These are phyloP conservation scores for Saksenaea vasiformis DNA, from an alignment of 371 early-diverging fungal genomes.

Conservation along the genomic window DNA sequence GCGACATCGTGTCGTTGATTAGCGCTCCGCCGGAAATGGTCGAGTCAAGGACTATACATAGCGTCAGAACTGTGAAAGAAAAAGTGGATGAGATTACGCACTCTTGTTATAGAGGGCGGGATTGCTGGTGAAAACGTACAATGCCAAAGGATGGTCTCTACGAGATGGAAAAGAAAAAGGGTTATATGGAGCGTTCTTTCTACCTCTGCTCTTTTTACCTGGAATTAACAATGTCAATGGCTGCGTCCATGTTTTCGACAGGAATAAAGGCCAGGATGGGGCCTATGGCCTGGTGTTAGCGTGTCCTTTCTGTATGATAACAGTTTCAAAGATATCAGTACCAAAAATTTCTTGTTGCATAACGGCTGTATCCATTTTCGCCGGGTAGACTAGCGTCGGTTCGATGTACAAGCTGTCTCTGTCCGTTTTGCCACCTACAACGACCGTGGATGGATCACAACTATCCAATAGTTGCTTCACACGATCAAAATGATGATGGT, in stretches of 20 bases:
- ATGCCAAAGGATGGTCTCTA: conserved; percentile 33
- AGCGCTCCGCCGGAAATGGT: conserved; percentile 73
- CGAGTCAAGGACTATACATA: no score
- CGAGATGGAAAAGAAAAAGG: no score
- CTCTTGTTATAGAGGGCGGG: conserved; percentile 22
- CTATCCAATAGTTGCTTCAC: conserved; percentile 54
- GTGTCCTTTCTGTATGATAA: no score
- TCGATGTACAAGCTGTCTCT: conserved; percentile 21
- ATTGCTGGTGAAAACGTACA: conserved; percentile 32
- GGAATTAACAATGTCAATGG: conserved; percentile 28
- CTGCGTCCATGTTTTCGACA: conserved; percentile 25
- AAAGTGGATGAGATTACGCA: no score
- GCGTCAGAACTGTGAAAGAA: no score
- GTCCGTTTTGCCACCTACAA: conserved; percentile 41
- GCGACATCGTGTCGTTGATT: no score
- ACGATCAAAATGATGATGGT: conserved; percentile 71
- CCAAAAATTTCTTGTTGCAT: conserved; percentile 68
- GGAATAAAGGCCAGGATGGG: conserved; percentile 75
- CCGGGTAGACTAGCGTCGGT: conserved; percentile 19
- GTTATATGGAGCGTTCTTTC: no score
- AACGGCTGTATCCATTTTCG: conserved; percentile 22
- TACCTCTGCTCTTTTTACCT: no score
- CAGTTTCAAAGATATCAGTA: no score
- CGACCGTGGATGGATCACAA: conserved; percentile 47
- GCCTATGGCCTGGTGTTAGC: no score